Conservation (phyloP, 2,329 filamentous ascomycete genomes). For the Colletotrichum tropicale region DNA sequence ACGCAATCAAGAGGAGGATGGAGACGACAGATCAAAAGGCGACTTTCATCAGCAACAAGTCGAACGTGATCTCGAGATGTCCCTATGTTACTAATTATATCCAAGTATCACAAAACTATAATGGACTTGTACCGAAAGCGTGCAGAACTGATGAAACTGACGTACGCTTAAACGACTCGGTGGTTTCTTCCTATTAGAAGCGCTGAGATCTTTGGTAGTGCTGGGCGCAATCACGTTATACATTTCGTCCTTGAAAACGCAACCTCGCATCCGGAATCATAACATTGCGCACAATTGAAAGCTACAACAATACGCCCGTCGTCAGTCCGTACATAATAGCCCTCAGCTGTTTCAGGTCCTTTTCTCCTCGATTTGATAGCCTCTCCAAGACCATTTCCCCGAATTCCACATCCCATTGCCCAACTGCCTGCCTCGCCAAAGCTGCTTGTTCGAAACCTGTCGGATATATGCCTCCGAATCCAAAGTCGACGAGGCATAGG, state of each 20-base stretch:
- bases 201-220: fast-evolving
- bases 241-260: neutral
- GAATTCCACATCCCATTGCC: neutral
- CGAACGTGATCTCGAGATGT: fast-evolving
- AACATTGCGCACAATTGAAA: neutral
- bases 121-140: neutral
- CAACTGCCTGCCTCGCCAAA: neutral
- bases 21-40: neutral
- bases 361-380: neutral
- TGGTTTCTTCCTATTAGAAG: fast-evolving
- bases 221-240: neutral
- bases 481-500: neutral
- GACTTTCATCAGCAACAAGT: fast-evolving
- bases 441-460: neutral
- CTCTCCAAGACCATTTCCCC: neutral
- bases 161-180: neutral
- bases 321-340: neutral
- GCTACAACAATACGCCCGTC: neutral
- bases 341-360: neutral
- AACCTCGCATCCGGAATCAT: fast-evolving
- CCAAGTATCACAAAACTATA: neutral
- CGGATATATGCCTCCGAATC: neutral
- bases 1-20: neutral
- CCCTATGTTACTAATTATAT: neutral
- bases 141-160: neutral